Base-by-base conservation (phyloP, 139 green algal species). In the Dunaliella sp. region DNA sequence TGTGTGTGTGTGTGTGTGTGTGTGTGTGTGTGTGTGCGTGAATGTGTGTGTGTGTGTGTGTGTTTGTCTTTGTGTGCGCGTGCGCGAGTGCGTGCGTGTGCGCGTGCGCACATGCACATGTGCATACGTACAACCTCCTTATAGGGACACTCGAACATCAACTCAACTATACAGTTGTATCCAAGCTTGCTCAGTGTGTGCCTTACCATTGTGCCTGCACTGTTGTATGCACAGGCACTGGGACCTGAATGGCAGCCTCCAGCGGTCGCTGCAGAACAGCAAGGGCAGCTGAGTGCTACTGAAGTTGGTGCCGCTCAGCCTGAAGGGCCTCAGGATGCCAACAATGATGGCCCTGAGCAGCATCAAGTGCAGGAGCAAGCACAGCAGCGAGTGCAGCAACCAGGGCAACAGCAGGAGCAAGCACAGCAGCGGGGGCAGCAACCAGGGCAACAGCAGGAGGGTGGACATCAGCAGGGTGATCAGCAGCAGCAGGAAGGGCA, bases 351-450 rank as follows among this genome's bases (percentile, higher is more conserved):
- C n/a, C n/a, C n/a, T n/a, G n/a, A n/a, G 48, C 48, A 65, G 48
- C 48, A 65, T 16, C 48, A 25, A 26, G n/a, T 36, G 57, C 35
- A 36, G 35, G 26, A 82, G 32, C 77, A 82, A 32, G 30, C 1
- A 77, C 84, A 86, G 82, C 36, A 48, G 33, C 25, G 0, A 36
- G 31, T 80, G 34, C 57, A 32, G 38, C 48, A 1, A 48, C 26
- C 65, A 80, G 33, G 74, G 65, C 57, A 74, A 72, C 73, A 86
- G 82, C 75, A 65, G 83, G 7, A 84, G 77, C 65, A 81, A 57
- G 48, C 31, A 57, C 37, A 65, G 48, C 1, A 12, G 25, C 75
- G 59, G 65, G 26, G n/a, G 72, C 82, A 0, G 85, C 33, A 35
- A 22, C 2, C 22, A 80, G 0, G 26, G 30, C 1, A 79, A 1